A percentile compares a stretch with the other conserved stretches of the same genome.
Evolutionary conservation across 192 early-diverging fungal species (phyloP).

Genomic region (Coemansia sp.): DNA sequence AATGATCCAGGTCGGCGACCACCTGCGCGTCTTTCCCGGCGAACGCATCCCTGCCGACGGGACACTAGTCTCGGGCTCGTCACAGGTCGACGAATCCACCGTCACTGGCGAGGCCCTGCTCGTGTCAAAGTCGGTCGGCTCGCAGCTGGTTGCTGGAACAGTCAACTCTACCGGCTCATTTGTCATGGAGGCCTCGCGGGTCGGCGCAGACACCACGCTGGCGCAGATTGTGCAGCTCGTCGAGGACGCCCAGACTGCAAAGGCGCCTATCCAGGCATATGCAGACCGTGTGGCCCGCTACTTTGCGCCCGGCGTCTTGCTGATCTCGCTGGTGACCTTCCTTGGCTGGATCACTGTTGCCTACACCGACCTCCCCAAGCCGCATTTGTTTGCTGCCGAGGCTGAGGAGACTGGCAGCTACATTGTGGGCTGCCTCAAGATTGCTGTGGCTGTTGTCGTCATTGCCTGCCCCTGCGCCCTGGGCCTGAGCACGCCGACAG

Average conservation of each 20-base stretch:
- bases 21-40: slow-evolving; percentile 85
- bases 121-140: slow-evolving; percentile 65
- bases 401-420: slow-evolving; percentile 58
- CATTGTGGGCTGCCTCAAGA: slow-evolving; percentile 76
- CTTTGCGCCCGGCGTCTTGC: slow-evolving; percentile 88
- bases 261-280: slow-evolving; percentile 93
- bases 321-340: slow-evolving; percentile 70
- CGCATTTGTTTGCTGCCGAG: slow-evolving; percentile 47
- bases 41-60: slow-evolving; percentile 94
- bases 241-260: slow-evolving; percentile 87
- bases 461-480: slow-evolving; percentile 97
- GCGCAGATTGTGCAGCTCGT: slow-evolving; percentile 91
- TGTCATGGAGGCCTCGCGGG: slow-evolving; percentile 76
- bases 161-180: slow-evolving; percentile 89
- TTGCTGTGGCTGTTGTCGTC: slow-evolving; percentile 93
- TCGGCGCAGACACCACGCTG: slow-evolving; percentile 88
- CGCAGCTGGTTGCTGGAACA: slow-evolving; percentile 86
- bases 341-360: slow-evolving; percentile 70
- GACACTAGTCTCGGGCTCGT: slow-evolving; percentile 64
- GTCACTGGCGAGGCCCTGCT: slow-evolving; percentile 90
- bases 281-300: slow-evolving; percentile 85
- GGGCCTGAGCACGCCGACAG: slow-evolving; percentile 94
- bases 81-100: slow-evolving; percentile 91
- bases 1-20: slow-evolving; percentile 80
- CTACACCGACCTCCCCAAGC: slow-evolving; percentile 45